Percentiles rank a stretch among this genome's conserved stretches.
These are phyloP conservation scores for Pigoraptor vietnamica DNA, from an alignment of 78 protist genomes.

Conservation along the genomic window DNA sequence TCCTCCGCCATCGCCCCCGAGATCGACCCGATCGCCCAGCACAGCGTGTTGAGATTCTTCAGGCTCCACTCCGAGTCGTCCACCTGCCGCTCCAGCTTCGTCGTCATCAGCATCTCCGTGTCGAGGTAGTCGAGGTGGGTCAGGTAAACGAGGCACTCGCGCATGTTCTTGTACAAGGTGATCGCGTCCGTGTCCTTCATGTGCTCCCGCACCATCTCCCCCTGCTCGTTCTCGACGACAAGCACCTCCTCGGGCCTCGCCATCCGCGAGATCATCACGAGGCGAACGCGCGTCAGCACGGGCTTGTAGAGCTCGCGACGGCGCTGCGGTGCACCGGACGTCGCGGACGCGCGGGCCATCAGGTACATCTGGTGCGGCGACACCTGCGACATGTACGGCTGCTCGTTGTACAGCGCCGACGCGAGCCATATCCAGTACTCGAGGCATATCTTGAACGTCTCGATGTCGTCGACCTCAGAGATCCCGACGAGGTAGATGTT, in stretches of 20 bases:
- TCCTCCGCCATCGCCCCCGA: slow-evolving; percentile 91
- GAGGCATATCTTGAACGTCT: slow-evolving; percentile 90
- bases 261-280: slow-evolving; percentile 84
- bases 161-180: slow-evolving; percentile 74
- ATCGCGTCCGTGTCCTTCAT: slow-evolving; percentile 64
- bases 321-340: slow-evolving; percentile 9
- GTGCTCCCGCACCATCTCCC: slow-evolving; percentile 88
- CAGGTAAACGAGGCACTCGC: slow-evolving; percentile 72
- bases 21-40: slow-evolving; percentile 99
- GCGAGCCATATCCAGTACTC: slow-evolving; percentile 90
- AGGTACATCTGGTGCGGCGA: neutral
- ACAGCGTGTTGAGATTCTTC: slow-evolving; percentile 84
- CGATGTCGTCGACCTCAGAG: slow-evolving; percentile 84
- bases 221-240: slow-evolving; percentile 92
- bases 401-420: slow-evolving; percentile 32
- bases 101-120: slow-evolving; percentile 87
- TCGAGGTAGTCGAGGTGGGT: slow-evolving; percentile 90
- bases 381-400: neutral
- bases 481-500: slow-evolving; percentile 37
- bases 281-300: slow-evolving; percentile 71
- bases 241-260: slow-evolving; percentile 98
- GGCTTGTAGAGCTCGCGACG: slow-evolving; percentile 55
- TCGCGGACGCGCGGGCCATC: neutral
- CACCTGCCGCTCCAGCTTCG: slow-evolving; percentile 42
- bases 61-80: slow-evolving; percentile 66